phyloP scores from a whole-genome alignment of 257 asterid genomes.

The Capsicum rhomboideum region DNA sequence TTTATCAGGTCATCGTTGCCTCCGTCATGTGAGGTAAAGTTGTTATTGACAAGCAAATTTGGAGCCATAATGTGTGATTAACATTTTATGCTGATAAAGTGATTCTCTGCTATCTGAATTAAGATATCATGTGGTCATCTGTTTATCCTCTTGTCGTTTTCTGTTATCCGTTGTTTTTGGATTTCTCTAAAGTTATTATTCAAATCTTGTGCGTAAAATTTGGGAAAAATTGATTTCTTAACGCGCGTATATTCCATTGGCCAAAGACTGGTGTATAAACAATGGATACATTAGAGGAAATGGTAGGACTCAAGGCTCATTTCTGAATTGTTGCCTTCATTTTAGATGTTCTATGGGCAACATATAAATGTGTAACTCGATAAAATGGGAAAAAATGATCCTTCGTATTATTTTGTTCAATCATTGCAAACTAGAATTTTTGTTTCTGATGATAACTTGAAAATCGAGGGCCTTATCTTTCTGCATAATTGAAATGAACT shows the following conservation, averaged over 20 bases:
- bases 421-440: not conserved
- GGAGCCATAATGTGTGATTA: not conserved
- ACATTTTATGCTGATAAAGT: not conserved
- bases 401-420: not conserved
- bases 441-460: not conserved
- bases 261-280: not conserved
- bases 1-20: conserved; percentile 62
- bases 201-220: not conserved
- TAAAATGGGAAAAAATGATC: not conserved
- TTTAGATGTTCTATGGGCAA: not conserved
- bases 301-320: not conserved
- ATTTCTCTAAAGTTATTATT: not conserved
- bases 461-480: not conserved
- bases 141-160: not conserved
- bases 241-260: not conserved
- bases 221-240: not conserved
- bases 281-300: not conserved
- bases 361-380: not conserved
- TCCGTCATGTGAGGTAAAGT: conserved; percentile 76
- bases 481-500: not conserved
- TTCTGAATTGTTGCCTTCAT: not conserved
- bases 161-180: not conserved
- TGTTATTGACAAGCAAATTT: not conserved
- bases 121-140: not conserved
- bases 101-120: not conserved